These are phyloP conservation scores for Aureobasidium uvarum DNA, from an alignment of 2,329 filamentous ascomycete species.

Conservation along the genomic window DNA sequence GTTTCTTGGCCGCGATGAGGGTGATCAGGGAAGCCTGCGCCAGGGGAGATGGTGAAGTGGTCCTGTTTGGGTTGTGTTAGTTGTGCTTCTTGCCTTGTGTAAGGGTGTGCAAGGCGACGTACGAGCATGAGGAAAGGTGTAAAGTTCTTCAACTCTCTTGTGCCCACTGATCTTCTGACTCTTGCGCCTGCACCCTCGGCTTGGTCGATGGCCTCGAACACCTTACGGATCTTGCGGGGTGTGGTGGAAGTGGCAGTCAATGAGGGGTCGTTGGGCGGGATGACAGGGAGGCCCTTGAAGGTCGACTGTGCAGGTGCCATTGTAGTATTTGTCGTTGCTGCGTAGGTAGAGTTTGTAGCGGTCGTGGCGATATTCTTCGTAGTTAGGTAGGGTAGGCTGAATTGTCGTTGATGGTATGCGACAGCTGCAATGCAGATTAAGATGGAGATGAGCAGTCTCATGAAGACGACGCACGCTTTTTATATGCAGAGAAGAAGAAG, in stretches of 20 bases:
- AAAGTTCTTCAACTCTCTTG: conserved; percentile 76
- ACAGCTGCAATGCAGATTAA: conserved; percentile 46
- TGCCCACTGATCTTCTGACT: conserved; percentile 85
- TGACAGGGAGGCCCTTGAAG: conserved; percentile 52
- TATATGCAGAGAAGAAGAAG: neutral
- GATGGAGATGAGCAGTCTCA: conserved; percentile 44
- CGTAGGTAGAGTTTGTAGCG: neutral
- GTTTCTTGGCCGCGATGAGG: conserved; percentile 79
- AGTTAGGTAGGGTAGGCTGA: conserved; percentile 19
- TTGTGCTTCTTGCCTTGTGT: neutral
- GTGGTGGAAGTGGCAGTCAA: conserved; percentile 60
- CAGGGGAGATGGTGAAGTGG: conserved; percentile 77
- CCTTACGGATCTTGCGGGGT: conserved; percentile 74
- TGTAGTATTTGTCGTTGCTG: conserved; percentile 33
- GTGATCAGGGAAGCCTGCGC: conserved; percentile 89
- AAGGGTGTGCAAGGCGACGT: neutral
- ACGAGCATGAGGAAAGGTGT: conserved; percentile 63
- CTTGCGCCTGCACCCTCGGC: conserved; percentile 83
- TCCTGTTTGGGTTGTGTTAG: conserved; percentile 48
- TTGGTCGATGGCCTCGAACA: conserved; percentile 81
- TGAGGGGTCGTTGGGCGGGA: conserved; percentile 45
- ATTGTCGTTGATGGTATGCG: conserved; percentile 40
- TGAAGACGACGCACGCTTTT: conserved; percentile 38
- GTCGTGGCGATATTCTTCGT: neutral
- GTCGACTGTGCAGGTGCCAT: conserved; percentile 34